Conservation (phyloP, 345 rosid genomes). For the Iberis pinnata region DNA sequence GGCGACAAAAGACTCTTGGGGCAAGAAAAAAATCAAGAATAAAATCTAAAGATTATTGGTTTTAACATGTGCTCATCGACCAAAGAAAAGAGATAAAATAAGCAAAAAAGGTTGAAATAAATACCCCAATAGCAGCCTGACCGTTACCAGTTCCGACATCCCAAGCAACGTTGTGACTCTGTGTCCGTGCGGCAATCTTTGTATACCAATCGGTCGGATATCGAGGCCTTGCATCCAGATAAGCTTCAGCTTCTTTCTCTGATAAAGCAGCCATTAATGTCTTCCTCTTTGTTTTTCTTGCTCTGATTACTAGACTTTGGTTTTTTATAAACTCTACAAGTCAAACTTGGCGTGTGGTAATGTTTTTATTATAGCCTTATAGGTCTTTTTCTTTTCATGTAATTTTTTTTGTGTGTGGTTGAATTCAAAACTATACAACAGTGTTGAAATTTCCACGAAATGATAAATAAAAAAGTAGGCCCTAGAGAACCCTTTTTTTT, state of each 20-base stretch:
- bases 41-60: no score
- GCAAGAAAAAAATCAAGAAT: no score
- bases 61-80: no score
- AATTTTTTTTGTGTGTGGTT: no score
- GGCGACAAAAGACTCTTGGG: no score
- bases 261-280: constrained; percentile 23
- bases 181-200: constrained; percentile 22
- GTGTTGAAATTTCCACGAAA: no score
- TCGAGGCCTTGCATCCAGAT: constrained; percentile 27
- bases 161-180: constrained; percentile 22
- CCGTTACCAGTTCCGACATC: constrained; percentile 31
- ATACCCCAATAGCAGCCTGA: constrained; percentile 33
- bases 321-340: constrained; percentile 10
- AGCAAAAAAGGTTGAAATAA: no score
- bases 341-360: constrained; percentile 25
- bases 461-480: no score
- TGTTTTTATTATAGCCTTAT: background rate
- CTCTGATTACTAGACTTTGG: background rate
- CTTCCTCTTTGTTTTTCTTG: background rate
- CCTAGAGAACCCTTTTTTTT: no score
- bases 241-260: constrained; percentile 28
- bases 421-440: no score
- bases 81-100: no score
- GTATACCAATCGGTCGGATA: constrained; percentile 28
- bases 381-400: no score